These are phyloP conservation scores for Pleurotus sapidus DNA, from an alignment of 768 basidiomycete genomes.

Conservation along the genomic window DNA sequence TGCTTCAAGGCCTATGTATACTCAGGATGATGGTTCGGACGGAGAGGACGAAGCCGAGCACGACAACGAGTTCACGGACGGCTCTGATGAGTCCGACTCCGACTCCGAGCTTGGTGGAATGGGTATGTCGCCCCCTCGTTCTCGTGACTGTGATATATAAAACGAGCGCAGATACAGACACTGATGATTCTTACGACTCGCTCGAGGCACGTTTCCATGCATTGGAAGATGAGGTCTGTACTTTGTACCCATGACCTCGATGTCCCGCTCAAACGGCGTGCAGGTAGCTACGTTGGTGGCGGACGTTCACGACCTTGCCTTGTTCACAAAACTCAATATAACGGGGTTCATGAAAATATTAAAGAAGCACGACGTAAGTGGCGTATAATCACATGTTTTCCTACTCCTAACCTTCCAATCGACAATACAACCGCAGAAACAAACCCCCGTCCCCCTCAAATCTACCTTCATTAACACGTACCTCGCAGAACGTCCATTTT, in stretches of 20 bases:
- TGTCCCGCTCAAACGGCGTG: background rate
- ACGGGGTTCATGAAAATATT: conserved; percentile 99
- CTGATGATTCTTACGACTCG: conserved; percentile 61
- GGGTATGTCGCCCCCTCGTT: background rate
- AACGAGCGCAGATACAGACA: conserved; percentile 25
- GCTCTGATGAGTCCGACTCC: conserved; percentile 58
- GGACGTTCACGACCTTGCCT: conserved; percentile 85
- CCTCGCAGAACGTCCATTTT: conserved; percentile 93
- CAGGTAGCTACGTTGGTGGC: conserved; percentile 85
- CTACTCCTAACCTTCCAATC: conserved; percentile 3
- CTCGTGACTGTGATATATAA: background rate
- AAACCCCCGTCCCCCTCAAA: conserved; percentile 80
- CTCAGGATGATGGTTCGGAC: conserved; percentile 5
- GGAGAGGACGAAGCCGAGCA: background rate
- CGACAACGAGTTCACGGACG: conserved; percentile 49
- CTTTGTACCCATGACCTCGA: background rate
- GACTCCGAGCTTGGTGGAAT: conserved; percentile 25
- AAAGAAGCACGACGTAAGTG: conserved; percentile 93
- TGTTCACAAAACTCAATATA: conserved; percentile 95
- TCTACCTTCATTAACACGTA: conserved; percentile 87
- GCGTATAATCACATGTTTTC: background rate
- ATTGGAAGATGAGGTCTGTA: conserved; percentile 76
- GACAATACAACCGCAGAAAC: conserved; percentile 61
- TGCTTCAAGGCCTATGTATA: conserved; percentile 3
- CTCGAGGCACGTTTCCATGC: conserved; percentile 84